Evolutionary conservation across 176 grass and related monocot genomes (phyloP).

Genomic region (Carex pumila): DNA sequence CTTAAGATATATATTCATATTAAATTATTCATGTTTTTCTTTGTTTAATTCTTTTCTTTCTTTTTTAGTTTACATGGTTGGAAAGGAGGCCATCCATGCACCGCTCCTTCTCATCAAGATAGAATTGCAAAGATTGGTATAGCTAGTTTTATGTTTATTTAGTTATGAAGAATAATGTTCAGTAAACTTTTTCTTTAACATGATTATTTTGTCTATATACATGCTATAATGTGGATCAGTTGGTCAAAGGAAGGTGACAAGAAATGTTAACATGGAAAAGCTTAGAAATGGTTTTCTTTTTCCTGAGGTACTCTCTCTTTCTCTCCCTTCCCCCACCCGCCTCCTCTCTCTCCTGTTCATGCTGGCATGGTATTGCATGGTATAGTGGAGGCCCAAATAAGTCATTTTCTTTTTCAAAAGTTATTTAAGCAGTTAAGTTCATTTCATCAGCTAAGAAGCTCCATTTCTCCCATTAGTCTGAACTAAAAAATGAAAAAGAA

Average conservation of each 20-base stretch:
- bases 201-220: constrained; percentile 11
- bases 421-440: not conserved
- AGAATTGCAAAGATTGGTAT: constrained; percentile 21
- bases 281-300: constrained; percentile 85
- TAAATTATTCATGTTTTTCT: not conserved
- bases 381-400: not conserved
- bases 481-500: not conserved
- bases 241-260: constrained; percentile 43
- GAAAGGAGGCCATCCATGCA: constrained; percentile 40
- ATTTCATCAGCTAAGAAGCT: not conserved
- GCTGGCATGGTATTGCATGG: not conserved
- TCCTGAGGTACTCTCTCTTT: constrained; percentile 45
- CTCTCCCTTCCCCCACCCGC: not conserved
- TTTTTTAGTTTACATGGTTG: constrained; percentile 31
- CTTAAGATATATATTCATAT: constrained; percentile 15
- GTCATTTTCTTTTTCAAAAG: not conserved
- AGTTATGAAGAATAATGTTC: not conserved
- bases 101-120: constrained; percentile 28
- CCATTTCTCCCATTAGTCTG: not conserved
- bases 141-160: not conserved
- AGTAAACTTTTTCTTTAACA: constrained; percentile 1
- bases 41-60: constrained; percentile 15
- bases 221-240: constrained; percentile 29
- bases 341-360: not conserved
- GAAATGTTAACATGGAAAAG: constrained; percentile 87